A percentile compares a stretch with the other conserved stretches of the same genome.
phyloP scores from a whole-genome alignment of 257 asterid genomes.

The Rehmannia glutinosa region DNA sequence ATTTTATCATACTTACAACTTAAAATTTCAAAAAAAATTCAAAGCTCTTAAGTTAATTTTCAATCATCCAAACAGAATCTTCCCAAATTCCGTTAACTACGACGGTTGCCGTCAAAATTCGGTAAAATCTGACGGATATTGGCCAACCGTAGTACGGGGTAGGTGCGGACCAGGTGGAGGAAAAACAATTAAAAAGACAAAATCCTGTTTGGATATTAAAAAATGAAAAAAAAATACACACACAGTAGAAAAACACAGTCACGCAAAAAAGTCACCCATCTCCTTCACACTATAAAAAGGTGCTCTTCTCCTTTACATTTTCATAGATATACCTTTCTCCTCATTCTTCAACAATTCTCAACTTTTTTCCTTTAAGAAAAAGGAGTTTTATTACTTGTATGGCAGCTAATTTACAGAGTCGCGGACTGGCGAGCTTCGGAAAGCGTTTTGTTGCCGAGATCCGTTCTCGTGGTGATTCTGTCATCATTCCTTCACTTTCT shows the following conservation, averaged over 20 bases:
- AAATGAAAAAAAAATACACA: too few relatives aligned
- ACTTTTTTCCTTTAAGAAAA: not conserved
- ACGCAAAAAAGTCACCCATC: not conserved
- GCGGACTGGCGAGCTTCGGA: conserved; percentile 42
- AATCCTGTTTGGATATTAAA: not conserved
- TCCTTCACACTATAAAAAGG: conserved; percentile 16
- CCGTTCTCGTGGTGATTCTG: conserved; percentile 11
- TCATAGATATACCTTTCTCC: not conserved
- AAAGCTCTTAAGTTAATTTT: not conserved
- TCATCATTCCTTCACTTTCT: conserved; percentile 25
- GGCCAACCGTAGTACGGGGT: conserved; percentile 20
- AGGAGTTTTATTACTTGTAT: conserved; percentile 28
- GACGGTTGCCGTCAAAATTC: conserved; percentile 21
- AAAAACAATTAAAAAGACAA: not conserved
- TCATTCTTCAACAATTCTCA: not conserved
- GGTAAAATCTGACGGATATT: conserved; percentile 20
- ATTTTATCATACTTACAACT: too few relatives aligned
- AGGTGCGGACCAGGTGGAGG: conserved; percentile 19
- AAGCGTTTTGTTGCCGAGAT: conserved; percentile 41
- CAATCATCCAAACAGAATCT: conserved; percentile 1
- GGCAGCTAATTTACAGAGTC: conserved; percentile 54
- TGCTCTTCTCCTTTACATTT: conserved; percentile 13
- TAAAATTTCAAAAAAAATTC: too few relatives aligned
- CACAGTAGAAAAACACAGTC: not conserved
- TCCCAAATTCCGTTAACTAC: conserved; percentile 20